Evolutionary conservation across 495 filamentous ascomycete genomes (phyloP), one percentile per base, ranked within the genome.

Genomic region (Hypoxylon intermedium): DNA sequence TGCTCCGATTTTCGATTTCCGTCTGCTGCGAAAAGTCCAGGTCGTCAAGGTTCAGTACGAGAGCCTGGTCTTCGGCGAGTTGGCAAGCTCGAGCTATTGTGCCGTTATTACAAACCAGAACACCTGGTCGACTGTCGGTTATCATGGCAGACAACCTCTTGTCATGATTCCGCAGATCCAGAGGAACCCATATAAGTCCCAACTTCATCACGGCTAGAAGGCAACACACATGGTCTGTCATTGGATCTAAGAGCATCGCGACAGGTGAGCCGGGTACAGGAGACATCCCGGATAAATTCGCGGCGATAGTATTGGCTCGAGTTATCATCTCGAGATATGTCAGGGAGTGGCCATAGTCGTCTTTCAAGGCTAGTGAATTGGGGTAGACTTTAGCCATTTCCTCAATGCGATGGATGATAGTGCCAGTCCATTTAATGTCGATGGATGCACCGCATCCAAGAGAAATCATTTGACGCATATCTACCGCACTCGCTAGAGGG

Each of bases 381-480:
- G 60, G 48, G 11, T 55, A 42, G 19, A 51, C 24, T 0, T 28
- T 13, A 1, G 52, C 43, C 0, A 69, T 49, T n/a, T 47, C 13
- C 6, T 69, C 63, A 20, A 73, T 50, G 36, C 60, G 62, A 24
- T 68, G 49, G 1, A 52, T 16, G 1, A 73, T 13, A 1, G 70
- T 67, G 18, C 63, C 60, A 57, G 2, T 47, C 30, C 38, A 31
- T 7, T 15, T 23, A 9, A 56, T 40, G 11, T 56, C 43, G 2
- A 63, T 0, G 2, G 46, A 24, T 2, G 71, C 26, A 33, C 70
- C 71, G 34, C 34, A n/a, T 15, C 34, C 34, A 37, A 37, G 34
- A 26, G 24, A 26, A 26, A 26, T 26, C 24, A 26, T 26, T 4
- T 26, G 24, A 7, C 24, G 24, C 4, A 26, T 7, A 26, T 26